Base-by-base conservation (phyloP, 352 stramenopile species). In the Blastocystis hominis region DNA sequence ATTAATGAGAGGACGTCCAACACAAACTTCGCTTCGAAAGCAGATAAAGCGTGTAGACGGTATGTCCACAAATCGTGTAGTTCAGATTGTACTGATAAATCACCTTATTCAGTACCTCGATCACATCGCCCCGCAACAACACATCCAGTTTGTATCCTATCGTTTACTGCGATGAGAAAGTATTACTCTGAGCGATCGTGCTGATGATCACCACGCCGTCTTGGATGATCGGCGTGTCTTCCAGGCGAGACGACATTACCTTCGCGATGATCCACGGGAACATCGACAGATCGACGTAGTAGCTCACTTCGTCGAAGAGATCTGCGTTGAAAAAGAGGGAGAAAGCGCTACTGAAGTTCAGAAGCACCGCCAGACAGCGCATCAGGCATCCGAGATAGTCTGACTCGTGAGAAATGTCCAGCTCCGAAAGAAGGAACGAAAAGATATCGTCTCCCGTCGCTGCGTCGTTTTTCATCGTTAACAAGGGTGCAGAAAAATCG, bases 1-100 rank as follows among this genome's bases (percentile, higher is more conserved):
- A 59, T 80, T 40, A 80, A n/a, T 15, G 1, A 9, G 13, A 15
- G 7, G 1, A 13, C 24, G 24, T 30, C 2, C 2, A 9, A 44
- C 20, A 4, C 44, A 10, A 34, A 84, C 72, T 7, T 30, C 68
- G 59, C 0, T 34, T 40, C 36, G 47, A 54, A 30, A 84, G 55
- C 5, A 84, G 72, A 64, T 68, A 84, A 15, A 84, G 72, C 44
- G 30, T 53, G n/a, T 68, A 84, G 6, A 84, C 56, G n/a, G 47
- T 50, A 46, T 84, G 72, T 53, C 72, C 72, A 10, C 59, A 44
- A 64, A 84, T 47, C 20, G 44, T 30, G 9, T 13, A 63, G 30
- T 84, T 68, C 1, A 68, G 24, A 10, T 44, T 9, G 46, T 68
- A 68, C n/a, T n/a, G 13, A 24, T 46, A 44, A 15, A 84, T 56